phyloP scores from a whole-genome alignment of 2,329 filamentous ascomycete species.

The Exophiala dermatitidis region DNA sequence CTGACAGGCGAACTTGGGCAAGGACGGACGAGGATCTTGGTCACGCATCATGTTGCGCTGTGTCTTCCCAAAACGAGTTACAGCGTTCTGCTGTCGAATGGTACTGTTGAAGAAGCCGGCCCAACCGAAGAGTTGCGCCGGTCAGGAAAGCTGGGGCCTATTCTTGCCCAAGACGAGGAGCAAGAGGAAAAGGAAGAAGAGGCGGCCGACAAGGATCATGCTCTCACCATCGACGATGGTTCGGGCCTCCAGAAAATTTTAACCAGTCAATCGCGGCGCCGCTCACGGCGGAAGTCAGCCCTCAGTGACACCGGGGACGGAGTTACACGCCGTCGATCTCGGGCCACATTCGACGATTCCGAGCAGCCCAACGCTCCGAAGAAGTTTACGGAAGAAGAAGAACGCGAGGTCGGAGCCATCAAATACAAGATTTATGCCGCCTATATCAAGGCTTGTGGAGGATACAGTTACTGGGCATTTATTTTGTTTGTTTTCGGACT shows the following conservation, averaged over 20 bases:
- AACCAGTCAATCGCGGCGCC: constrained; percentile 25
- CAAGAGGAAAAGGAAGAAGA: constrained; percentile 44
- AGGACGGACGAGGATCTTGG: constrained; percentile 66
- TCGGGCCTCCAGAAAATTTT: constrained; percentile 44
- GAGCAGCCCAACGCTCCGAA: constrained; percentile 44
- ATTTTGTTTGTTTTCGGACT: constrained; percentile 20
- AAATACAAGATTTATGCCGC: constrained; percentile 58
- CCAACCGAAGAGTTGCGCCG: constrained; percentile 52
- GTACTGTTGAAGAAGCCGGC: constrained; percentile 57
- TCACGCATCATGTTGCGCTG: constrained; percentile 71
- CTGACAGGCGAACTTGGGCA: constrained; percentile 62
- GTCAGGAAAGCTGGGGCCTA: constrained; percentile 37
- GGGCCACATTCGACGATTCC: constrained; percentile 21
- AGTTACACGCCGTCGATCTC: constrained; percentile 15
- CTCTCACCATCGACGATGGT: constrained; percentile 31
- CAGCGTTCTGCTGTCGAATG: constrained; percentile 64
- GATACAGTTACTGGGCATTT: constrained; percentile 34
- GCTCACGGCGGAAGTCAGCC: constrained; percentile 17
- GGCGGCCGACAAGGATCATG: constrained; percentile 32
- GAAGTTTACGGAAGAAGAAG: constrained; percentile 71
- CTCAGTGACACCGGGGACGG: constrained; percentile 11
- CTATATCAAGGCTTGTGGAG: constrained; percentile 62
- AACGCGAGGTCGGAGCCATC: constrained; percentile 62
- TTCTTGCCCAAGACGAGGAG: constrained; percentile 36
- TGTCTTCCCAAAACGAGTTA: constrained; percentile 66